Evolutionary conservation across 2,329 filamentous ascomycete species (phyloP).

Genomic region (Fusarium chlamydosporum): DNA sequence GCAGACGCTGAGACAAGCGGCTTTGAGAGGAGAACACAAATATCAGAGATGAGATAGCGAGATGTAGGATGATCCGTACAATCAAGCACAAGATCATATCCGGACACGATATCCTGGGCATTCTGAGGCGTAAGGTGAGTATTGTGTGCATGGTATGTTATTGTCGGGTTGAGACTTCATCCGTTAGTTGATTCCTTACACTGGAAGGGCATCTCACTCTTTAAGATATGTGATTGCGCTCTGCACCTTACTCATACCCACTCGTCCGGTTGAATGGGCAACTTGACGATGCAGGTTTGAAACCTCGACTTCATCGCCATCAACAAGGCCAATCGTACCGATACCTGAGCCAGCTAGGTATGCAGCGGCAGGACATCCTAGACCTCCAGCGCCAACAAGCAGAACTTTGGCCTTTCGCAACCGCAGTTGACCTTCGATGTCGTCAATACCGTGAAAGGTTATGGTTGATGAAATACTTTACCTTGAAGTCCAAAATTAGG

Average conservation of each 20-base stretch:
- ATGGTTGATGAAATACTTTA: constrained; percentile 46
- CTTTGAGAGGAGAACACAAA: constrained; percentile 83
- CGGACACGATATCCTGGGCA: constrained; percentile 73
- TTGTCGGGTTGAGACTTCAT: constrained; percentile 77
- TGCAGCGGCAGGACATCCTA: constrained; percentile 92
- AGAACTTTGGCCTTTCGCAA: constrained; percentile 80
- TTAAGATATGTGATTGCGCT: constrained; percentile 75
- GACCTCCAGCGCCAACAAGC: constrained; percentile 87
- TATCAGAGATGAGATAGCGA: constrained; percentile 92
- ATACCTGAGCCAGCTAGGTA: constrained; percentile 93
- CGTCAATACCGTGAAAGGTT: not conserved
- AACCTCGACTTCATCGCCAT: constrained; percentile 87
- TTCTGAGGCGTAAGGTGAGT: constrained; percentile 77
- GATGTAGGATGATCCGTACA: constrained; percentile 95
- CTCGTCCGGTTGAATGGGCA: constrained; percentile 77
- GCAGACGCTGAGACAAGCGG: constrained; percentile 91
- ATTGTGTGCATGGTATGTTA: constrained; percentile 73
- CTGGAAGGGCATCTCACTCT: constrained; percentile 58
- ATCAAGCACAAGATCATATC: constrained; percentile 89
- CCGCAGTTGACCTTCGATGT: constrained; percentile 76
- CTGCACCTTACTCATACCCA: constrained; percentile 84
- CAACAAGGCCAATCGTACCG: constrained; percentile 84
- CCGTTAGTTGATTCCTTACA: not conserved
- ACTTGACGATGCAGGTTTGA: constrained; percentile 96
- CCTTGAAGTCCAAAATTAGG: constrained; percentile 83